phyloP scores from a whole-genome alignment of 2,329 filamentous ascomycete genomes.

The Ceratocystis diversiconidia region DNA sequence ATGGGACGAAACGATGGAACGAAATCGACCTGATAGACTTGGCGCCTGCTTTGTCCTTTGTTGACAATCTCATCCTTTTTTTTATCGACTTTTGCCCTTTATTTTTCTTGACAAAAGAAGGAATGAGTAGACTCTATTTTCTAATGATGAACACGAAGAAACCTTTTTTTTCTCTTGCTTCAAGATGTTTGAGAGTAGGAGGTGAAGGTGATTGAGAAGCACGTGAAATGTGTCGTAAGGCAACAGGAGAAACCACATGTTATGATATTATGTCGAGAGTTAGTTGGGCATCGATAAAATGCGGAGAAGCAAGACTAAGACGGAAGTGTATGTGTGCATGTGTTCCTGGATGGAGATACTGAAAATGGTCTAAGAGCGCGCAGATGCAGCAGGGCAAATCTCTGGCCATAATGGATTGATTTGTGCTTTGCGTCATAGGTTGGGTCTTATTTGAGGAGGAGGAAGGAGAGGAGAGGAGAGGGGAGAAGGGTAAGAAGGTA shows the following conservation, averaged over 20 bases:
- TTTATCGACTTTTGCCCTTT: conserved; percentile 7
- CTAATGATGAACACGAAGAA: conserved; percentile 14
- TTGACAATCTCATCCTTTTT: conserved; percentile 9
- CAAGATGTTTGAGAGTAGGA: neutral
- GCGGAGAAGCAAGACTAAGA: neutral
- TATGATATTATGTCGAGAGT: neutral
- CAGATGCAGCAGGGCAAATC: neutral
- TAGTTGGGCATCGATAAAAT: neutral
- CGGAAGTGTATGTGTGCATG: neutral
- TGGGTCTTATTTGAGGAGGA: neutral
- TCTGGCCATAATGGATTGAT: neutral
- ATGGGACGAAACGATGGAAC: conserved; percentile 5
- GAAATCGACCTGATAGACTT: neutral
- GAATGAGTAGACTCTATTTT: conserved; percentile 14
- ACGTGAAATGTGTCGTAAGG: neutral
- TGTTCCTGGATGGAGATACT: neutral
- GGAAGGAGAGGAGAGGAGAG: neutral
- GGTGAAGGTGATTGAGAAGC: neutral
- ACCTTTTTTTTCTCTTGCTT: conserved; percentile 11
- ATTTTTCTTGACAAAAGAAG: conserved; percentile 11
- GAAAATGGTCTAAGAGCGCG: neutral
- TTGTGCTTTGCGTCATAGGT: neutral
- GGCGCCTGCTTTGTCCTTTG: neutral
- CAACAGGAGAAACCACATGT: neutral
- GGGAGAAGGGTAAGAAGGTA: neutral